These are phyloP conservation scores for Fistulinella staudtii DNA, from an alignment of 1,284 basidiomycete species.

Conservation along the genomic window DNA sequence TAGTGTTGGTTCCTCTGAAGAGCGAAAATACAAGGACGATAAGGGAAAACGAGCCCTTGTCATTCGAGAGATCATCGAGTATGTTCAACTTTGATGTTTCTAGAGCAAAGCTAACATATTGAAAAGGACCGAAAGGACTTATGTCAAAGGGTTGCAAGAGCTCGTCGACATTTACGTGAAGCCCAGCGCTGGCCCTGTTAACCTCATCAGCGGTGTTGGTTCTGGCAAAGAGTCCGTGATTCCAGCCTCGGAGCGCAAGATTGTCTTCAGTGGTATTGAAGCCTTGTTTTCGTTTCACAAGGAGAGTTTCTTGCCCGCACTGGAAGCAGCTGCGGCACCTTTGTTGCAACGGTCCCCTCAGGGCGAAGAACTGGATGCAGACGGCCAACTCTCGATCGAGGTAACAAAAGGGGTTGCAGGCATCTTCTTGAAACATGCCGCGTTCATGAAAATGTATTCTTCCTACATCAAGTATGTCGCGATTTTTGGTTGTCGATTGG, in stretches of 20 bases:
- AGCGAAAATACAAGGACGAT: slow-evolving; percentile 87
- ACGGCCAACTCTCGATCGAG: slow-evolving; percentile 68
- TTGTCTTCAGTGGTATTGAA: slow-evolving; percentile 92
- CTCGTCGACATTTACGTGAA: slow-evolving; percentile 94
- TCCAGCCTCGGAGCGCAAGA: slow-evolving; percentile 83
- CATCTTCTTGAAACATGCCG: slow-evolving; percentile 89
- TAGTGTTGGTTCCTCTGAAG: slow-evolving; percentile 62
- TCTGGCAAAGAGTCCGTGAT: slow-evolving; percentile 81
- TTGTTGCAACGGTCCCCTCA: slow-evolving; percentile 51
- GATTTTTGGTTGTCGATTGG: slow-evolving; percentile 3
- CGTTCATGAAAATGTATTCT: slow-evolving; percentile 97
- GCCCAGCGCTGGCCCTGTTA: slow-evolving; percentile 72
- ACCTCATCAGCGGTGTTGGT: slow-evolving; percentile 62
- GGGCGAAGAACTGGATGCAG: slow-evolving; percentile 54
- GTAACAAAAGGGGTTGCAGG: slow-evolving; percentile 84
- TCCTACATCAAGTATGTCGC: slow-evolving; percentile 87
- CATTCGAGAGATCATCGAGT: slow-evolving; percentile 84
- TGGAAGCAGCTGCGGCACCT: slow-evolving; percentile 72
- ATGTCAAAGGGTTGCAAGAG: slow-evolving; percentile 89
- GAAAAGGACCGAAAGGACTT: slow-evolving; percentile 87
- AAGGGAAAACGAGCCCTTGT: slow-evolving; percentile 75
- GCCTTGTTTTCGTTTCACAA: slow-evolving; percentile 89
- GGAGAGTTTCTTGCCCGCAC: slow-evolving; percentile 86
- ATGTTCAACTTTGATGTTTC: slow-evolving; percentile 33
- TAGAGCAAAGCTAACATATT: slow-evolving; percentile 11